These are phyloP conservation scores for Pleodorina starrii DNA, from an alignment of 139 green algal species.

Conservation along the genomic window DNA sequence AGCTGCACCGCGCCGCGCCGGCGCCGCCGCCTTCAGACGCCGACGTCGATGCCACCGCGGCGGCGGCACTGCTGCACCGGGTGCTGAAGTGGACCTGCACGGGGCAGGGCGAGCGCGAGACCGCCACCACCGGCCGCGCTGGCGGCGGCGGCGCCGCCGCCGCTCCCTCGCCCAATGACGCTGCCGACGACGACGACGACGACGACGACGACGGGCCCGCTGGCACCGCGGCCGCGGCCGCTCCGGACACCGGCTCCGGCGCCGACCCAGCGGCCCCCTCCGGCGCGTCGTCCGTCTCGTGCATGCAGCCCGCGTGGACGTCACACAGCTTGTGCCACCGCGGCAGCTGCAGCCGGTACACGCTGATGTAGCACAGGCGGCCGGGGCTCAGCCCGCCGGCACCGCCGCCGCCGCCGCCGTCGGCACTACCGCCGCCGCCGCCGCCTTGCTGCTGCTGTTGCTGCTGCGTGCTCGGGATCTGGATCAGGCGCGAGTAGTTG, in stretches of 20 bases:
- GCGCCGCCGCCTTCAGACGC: not conserved
- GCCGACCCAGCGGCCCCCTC: too few relatives aligned
- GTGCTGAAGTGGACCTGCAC: constrained; percentile 35
- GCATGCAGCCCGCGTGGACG: constrained; percentile 15
- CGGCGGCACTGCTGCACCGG: constrained; percentile 22
- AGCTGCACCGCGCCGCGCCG: not conserved
- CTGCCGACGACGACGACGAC: too few relatives aligned
- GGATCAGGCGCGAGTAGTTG: not conserved
- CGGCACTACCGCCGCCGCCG: not conserved
- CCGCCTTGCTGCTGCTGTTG: not conserved
- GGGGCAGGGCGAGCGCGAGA: constrained; percentile 9
- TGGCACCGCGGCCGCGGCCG: not conserved
- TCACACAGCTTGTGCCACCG: constrained; percentile 39
- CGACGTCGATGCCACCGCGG: not conserved
- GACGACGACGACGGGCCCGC: not conserved
- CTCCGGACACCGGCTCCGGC: not conserved
- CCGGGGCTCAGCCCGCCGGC: not conserved
- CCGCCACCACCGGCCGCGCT: not conserved
- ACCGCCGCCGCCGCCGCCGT: not conserved
- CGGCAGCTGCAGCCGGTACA: constrained; percentile 38
- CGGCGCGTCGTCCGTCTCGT: not conserved
- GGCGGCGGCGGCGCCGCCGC: not conserved
- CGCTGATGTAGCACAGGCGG: constrained; percentile 44
- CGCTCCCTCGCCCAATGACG: too few relatives aligned
- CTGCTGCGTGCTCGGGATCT: not conserved